Evolutionary conservation across 2,329 filamentous ascomycete species (phyloP), one percentile per base, ranked within the genome.

Genomic region (Claviceps cyperi): DNA sequence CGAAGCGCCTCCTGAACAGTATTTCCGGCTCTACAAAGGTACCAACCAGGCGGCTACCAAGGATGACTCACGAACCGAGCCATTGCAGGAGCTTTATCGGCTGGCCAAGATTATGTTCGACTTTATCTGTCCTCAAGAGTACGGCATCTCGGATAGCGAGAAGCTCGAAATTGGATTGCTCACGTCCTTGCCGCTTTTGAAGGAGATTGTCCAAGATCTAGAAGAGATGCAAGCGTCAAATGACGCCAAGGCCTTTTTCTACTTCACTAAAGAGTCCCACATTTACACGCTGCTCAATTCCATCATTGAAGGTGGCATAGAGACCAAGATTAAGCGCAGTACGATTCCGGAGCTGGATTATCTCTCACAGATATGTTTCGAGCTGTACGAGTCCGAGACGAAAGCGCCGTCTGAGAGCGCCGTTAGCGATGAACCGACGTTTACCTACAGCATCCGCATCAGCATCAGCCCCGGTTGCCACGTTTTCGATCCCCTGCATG

Each of bases 191-290:
- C 94, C 92, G 2, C 74, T 98, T 15, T 78, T 98, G 44, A 94
- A 94, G 65, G 92, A 98, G 68, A 96, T 98, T 59, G 92, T 98
- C 6, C 85, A 90, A 61, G 91, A 98, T 60, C 76, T 98, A 2
- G 94, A 98, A 69, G 90, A 97, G 67, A 88, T 97, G 66, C 92
- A 98, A 67, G 91, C 92, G 3, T 94, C 87, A 0, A 84, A 91
- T 49, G 86, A 94, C 57, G 89, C 90, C 43, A 96, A 96, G 64
- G 91, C 85, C 1, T 97, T 97, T 72, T 87, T 97, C 68, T 98
- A 98, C 70, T 98, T 98, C 67, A 98, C 92, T 55, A 98, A 98
- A 67, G 92, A 98, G 68, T 95, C 88, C 0, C 92, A 98, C 65
- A 96, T 98, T 55, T 98, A 98, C 70, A 98, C 92, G 5, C 77